Base-by-base conservation (phyloP, 176 grass and related monocot species). In the Hyparrhenia diplandra region DNA sequence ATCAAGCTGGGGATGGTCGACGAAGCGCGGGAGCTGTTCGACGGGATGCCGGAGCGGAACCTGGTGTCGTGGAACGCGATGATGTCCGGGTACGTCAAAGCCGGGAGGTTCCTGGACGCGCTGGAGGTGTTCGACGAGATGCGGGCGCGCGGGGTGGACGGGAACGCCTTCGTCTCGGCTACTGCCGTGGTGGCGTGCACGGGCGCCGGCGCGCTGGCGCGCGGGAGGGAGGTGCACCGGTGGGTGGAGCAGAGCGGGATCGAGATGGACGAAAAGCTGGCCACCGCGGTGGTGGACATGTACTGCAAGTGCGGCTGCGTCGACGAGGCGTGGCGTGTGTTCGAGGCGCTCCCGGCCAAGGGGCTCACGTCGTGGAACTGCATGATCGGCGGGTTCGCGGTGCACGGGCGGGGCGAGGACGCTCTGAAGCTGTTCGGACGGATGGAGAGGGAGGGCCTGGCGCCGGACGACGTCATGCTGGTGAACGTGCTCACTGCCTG, bases 281-380 rank as follows among this genome's bases (percentile, higher is more conserved):
- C 88, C 1, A 90, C 87, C 0, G 83, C 95, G 3, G 67, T 97
- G 57, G 49, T 97, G 0, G 92, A 97, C 80, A 97, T 97, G 95
- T 94, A 97, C 57, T 97, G 95, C 83, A 97, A 97, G 61, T 94
- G 95, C 4, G 92, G 95, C 45, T 91, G 83, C 62, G 45, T 92
- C 49, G 90, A 97, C 2, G 85, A 97, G 85, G 91, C 92, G 6
- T 57, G 83, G 65, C 64, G 75, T 3, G 69, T 92, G 23, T 97
- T 97, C 52, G 28, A 40, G 8, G 74, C 32, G 0, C 83, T 90
- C 72, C 63, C 85, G 14, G 20, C 2, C 10, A 89, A 57, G 71
- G 85, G 90, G 9, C 66, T 97, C 21, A 92, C 92, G 1, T 71
- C 83, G 0, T 97, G 95, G 95, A 97, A 94, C 80, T 94, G 92